A percentile compares a stretch with the other conserved stretches of the same genome.
Evolutionary conservation across 371 early-diverging fungal genomes (phyloP).

Genomic region (Mucor plumbeus): DNA sequence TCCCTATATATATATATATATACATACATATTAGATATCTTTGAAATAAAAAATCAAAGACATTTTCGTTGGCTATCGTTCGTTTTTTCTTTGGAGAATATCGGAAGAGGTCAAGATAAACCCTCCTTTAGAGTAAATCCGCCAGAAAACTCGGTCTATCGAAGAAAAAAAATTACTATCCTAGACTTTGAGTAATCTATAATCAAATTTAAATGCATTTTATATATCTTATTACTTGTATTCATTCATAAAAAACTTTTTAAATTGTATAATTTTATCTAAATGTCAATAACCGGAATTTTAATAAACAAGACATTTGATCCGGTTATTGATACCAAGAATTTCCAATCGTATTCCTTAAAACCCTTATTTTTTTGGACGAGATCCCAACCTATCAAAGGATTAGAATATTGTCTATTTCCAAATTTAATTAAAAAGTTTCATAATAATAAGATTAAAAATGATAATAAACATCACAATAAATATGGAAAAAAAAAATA

Average conservation of each 20-base stretch:
- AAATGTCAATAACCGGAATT: background rate
- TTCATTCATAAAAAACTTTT: background rate
- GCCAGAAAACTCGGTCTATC: background rate
- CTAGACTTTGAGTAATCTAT: background rate
- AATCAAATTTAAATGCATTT: background rate
- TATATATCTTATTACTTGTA: background rate
- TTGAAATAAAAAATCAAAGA: conserved; percentile 3
- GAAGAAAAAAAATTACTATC: no score
- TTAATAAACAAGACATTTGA: conserved; percentile 2
- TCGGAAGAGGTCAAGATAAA: background rate
- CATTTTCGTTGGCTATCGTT: conserved; percentile 3
- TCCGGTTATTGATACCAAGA: background rate
- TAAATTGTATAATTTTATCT: background rate
- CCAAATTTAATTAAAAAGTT: background rate
- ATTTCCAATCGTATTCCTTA: background rate
- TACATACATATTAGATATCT: background rate
- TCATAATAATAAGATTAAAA: background rate
- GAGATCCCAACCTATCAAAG: background rate
- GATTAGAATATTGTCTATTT: background rate
- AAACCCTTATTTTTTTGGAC: background rate
- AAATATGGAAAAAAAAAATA: no score
- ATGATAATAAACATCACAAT: background rate
- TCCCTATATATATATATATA: background rate
- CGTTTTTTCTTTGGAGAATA: conserved; percentile 3
- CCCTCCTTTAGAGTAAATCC: background rate